phyloP scores from a whole-genome alignment of 169 alveolate species.

The Toxoplasma gondii region DNA sequence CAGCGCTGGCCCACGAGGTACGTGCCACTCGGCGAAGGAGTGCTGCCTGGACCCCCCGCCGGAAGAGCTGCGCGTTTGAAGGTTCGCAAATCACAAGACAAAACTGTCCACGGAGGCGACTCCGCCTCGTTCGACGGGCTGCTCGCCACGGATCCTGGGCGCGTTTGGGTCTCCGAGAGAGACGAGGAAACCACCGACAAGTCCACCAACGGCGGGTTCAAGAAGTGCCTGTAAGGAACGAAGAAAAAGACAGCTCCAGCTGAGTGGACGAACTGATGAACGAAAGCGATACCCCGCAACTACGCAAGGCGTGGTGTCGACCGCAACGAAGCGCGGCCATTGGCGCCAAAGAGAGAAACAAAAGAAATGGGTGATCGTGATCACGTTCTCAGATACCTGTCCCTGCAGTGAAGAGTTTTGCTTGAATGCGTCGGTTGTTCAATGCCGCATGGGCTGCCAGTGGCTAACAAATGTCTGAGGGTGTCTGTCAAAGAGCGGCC shows the following conservation, averaged over 20 bases:
- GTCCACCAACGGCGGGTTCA: slow-evolving; percentile 16
- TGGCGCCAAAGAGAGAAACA: too few species aligned
- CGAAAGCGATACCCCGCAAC: too few species aligned
- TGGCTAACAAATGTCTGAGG: too few species aligned
- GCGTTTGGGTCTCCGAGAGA: neutral
- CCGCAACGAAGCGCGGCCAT: too few species aligned
- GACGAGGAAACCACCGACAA: neutral
- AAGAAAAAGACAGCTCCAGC: neutral
- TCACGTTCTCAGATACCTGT: too few species aligned
- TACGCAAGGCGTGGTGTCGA: too few species aligned
- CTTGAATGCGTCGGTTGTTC: too few species aligned
- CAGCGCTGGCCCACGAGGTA: neutral
- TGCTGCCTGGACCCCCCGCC: neutral
- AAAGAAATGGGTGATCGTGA: too few species aligned
- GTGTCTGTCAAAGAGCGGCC: too few species aligned
- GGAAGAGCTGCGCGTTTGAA: neutral
- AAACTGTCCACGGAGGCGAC: neutral
- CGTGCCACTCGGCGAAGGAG: neutral
- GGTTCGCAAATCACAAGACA: slow-evolving; percentile 2
- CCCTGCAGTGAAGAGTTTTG: too few species aligned
- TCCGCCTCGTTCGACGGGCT: neutral
- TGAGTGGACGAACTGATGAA: too few species aligned
- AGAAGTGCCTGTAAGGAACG: neutral
- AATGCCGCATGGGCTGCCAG: too few species aligned
- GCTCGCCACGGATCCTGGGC: neutral